Evolutionary conservation across 2,329 filamentous ascomycete genomes (phyloP), one percentile per base, ranked within the genome.

Genomic region (Xylaria sp.): DNA sequence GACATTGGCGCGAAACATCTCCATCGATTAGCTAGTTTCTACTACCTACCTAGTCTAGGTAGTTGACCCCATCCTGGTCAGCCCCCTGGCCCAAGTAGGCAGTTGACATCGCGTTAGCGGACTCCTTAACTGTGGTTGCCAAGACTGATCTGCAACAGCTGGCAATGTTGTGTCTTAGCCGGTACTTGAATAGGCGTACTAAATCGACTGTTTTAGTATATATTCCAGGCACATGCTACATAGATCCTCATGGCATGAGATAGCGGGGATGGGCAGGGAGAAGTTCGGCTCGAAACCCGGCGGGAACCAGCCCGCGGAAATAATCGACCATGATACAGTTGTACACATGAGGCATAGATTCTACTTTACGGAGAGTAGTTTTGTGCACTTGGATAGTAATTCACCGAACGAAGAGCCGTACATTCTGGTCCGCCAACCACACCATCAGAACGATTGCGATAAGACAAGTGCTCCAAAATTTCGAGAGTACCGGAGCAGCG

Each of bases 31-130:
- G 52, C 56, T 31, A 12, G 18, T n/a, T 23, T 65, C 33, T 69
- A 59, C 62, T 65, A 69, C 67, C 66, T 68, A 68, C 66, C 67
- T 65, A 59, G 52, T 64, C 57, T 5, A 59, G 62, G 46, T 65
- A 62, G 66, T 18, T 43, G 43, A 61, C 64, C 48, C 56, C 36
- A 57, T 15, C 43, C 58, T 33, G 31, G 46, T 36, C 25, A 64
- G 33, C 41, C 61, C 55, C 51, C 65, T 64, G 23, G 20, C 67
- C 57, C 33, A 65, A 67, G 25, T 68, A 67, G 68, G 68, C 61
- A 70, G 68, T 67, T 67, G 36, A 43, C 7, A 55, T 48, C 25
- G 36, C 36, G 56, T 61, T 20, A 58, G 62, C 33, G 12, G 28
- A 33, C 9, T 23, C 33, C 43, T 62, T 36, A 57, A 10, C 36